phyloP scores from a whole-genome alignment of 306 rosid species.

The Acacia crassicarpa region DNA sequence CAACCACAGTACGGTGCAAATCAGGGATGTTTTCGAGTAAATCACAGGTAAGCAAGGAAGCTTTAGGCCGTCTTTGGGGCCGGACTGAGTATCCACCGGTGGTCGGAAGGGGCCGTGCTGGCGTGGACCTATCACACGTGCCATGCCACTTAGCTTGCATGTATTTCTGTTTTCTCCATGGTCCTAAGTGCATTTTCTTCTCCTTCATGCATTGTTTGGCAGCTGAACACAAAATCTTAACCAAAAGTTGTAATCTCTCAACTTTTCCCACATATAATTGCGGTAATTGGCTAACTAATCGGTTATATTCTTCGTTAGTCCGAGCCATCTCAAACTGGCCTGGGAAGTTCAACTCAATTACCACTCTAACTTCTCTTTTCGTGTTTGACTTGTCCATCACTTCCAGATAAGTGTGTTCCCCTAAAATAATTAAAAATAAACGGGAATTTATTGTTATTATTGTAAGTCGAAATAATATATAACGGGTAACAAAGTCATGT shows the following conservation, averaged over 20 bases:
- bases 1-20: slow-evolving; percentile 44
- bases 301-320: slow-evolving; percentile 62
- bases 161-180: slow-evolving; percentile 88
- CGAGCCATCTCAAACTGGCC: slow-evolving; percentile 82
- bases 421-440: slow-evolving; percentile 30
- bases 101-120: slow-evolving; percentile 41
- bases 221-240: slow-evolving; percentile 73
- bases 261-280: slow-evolving; percentile 73
- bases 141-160: slow-evolving; percentile 90
- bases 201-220: slow-evolving; percentile 86
- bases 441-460: neutral
- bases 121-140: slow-evolving; percentile 39
- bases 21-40: slow-evolving; percentile 45
- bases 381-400: slow-evolving; percentile 50
- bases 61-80: slow-evolving; percentile 42
- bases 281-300: slow-evolving; percentile 54
- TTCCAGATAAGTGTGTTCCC: slow-evolving; percentile 74
- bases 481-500: neutral
- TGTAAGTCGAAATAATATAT: neutral
- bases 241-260: slow-evolving; percentile 49
- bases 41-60: slow-evolving; percentile 81
- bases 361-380: slow-evolving; percentile 48
- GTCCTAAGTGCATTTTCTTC: slow-evolving; percentile 80
- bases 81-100: slow-evolving; percentile 20
- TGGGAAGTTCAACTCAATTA: slow-evolving; percentile 69